phyloP scores from a whole-genome alignment of 2,329 filamentous ascomycete species.

The Cyphellophora europaea region DNA sequence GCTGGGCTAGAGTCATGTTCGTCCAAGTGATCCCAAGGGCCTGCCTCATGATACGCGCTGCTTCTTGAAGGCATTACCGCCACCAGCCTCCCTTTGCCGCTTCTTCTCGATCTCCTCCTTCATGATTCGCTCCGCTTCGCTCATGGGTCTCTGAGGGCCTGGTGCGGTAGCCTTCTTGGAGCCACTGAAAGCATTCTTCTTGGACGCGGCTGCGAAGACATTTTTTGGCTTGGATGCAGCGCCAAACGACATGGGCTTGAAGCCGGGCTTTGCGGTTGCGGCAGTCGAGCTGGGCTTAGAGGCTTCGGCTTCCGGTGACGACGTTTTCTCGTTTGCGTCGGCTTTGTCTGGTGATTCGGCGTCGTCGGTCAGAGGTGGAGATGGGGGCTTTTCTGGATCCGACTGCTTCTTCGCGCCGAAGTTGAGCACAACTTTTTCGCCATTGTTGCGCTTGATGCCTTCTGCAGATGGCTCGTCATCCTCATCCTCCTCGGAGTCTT shows the following conservation, averaged over 20 bases:
- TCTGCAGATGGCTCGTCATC: slow-evolving; percentile 30
- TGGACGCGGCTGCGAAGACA: slow-evolving; percentile 54
- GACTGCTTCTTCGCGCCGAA: slow-evolving; percentile 41
- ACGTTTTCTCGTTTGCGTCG: not conserved
- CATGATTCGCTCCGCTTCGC: slow-evolving; percentile 82
- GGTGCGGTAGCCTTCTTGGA: slow-evolving; percentile 52
- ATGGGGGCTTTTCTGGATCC: slow-evolving; percentile 17
- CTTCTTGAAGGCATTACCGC: slow-evolving; percentile 15
- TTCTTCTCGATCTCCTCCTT: slow-evolving; percentile 71
- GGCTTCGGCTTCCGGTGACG: slow-evolving; percentile 1
- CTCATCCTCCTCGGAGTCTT: slow-evolving; percentile 31
- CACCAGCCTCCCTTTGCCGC: slow-evolving; percentile 30
- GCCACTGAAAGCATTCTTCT: slow-evolving; percentile 59
- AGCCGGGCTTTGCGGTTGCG: slow-evolving; percentile 3
- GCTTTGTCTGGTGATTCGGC: slow-evolving; percentile 5
- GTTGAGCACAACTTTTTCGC: slow-evolving; percentile 66
- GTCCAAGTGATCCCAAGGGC: too few species aligned
- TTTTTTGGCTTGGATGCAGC: slow-evolving; percentile 58
- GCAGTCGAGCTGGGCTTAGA: too few species aligned
- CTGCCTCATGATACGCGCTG: slow-evolving; percentile 13
- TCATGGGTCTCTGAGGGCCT: slow-evolving; percentile 62
- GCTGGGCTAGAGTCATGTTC: too few species aligned
- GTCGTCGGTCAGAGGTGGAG: slow-evolving; percentile 17
- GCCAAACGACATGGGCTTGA: slow-evolving; percentile 51
- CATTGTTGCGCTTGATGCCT: slow-evolving; percentile 48